Base-by-base conservation (phyloP, 768 basidiomycete genomes). In the Megacollybia marginata region DNA sequence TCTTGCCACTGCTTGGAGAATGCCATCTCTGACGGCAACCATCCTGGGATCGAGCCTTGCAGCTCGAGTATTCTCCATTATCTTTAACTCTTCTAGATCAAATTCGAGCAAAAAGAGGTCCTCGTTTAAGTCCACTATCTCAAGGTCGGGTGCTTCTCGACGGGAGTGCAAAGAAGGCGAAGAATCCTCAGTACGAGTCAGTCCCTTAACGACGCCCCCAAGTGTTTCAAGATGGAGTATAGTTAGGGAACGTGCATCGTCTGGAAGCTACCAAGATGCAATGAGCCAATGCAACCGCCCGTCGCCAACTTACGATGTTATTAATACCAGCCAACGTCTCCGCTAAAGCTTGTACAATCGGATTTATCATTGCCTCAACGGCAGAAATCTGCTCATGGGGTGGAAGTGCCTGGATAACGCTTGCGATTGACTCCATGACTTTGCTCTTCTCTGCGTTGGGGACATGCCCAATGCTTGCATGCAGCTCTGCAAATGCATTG, bases 371-470 rank as follows among this genome's bases (percentile, higher is more conserved):
- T 0, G 82, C 84, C 78, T 85, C 79, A 19, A 94, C 74, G 0
- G 92, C 88, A 0, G 80, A 74, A 23, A 95, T 83, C 49, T 80
- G 88, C 40, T 92, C 85, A 38, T 70, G 70, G 0, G 90, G 83
- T 0, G 89, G 85, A 45, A 97, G 65, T 0, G 93, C 94, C 58
- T 96, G 90, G 32, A 96, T 88, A 3, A 97, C 91, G 54, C 92
- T 95, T 1, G 91, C 83, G 47, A 97, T 94, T 0, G 88, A 90
- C 61, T 96, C 88, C 42, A 96, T 69, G 1, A 96, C 89, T 65
- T 94, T 96, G 56, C 82, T 79, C 66, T 88, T 88, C 65, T 95
- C 92, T 18, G 83, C 80, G 56, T 90, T 88, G 5, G 87, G 85
- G 48, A 95, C 82, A 7, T 72, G 73, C 18, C 75, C 80, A 44